These are phyloP conservation scores for Aphanomyces stellatus DNA, from an alignment of 352 stramenopile species.

Conservation along the genomic window DNA sequence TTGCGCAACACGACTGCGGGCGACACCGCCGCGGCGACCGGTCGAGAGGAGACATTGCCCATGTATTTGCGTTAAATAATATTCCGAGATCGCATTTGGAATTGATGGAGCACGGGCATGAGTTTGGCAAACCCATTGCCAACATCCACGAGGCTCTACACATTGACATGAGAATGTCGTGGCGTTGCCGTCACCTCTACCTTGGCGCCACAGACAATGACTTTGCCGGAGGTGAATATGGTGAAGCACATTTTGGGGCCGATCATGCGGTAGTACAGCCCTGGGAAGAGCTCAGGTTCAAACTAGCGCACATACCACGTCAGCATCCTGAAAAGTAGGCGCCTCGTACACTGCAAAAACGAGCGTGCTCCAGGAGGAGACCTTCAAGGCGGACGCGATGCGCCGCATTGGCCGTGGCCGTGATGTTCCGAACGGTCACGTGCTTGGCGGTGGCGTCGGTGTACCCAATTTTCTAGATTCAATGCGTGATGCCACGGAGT, in stretches of 20 bases:
- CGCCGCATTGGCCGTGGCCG: constrained; percentile 86
- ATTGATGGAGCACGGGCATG: background rate
- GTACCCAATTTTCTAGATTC: constrained; percentile 15
- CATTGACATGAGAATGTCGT: background rate
- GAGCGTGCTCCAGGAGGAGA: constrained; percentile 41
- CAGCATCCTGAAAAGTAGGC: background rate
- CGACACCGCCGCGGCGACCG: background rate
- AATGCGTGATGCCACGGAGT: background rate
- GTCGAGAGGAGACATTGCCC: background rate
- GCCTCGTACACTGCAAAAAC: constrained; percentile 53
- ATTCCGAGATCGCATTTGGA: background rate
- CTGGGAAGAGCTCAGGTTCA: constrained; percentile 98
- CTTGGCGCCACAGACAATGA: constrained; percentile 93
- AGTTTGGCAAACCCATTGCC: constrained; percentile 13
- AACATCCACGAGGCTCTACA: constrained; percentile 4
- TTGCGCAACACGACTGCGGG: background rate
- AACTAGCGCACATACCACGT: constrained; percentile 48
- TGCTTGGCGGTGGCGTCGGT: background rate
- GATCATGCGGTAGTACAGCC: constrained; percentile 98
- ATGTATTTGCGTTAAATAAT: background rate
- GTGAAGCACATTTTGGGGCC: constrained; percentile 95
- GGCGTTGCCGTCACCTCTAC: constrained; percentile 13
- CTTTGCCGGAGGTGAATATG: constrained; percentile 99
- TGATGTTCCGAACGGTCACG: constrained; percentile 71
- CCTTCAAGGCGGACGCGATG: constrained; percentile 75